These are phyloP conservation scores for Irpex lacteus DNA, from an alignment of 1,284 basidiomycete species.

Conservation along the genomic window DNA sequence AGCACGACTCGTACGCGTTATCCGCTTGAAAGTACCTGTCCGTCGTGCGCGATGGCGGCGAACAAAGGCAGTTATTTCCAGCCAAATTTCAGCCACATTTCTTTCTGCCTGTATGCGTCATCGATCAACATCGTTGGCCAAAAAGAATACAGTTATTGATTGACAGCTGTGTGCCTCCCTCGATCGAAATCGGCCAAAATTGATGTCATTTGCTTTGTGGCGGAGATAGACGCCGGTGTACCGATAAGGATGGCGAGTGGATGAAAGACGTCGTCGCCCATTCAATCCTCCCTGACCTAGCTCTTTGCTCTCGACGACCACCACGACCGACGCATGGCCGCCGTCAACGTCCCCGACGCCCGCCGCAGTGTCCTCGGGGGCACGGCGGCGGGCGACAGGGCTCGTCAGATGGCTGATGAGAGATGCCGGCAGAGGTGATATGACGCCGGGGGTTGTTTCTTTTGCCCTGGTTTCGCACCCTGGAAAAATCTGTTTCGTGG, in stretches of 20 bases:
- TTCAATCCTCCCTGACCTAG: neutral
- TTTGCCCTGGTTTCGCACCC: neutral
- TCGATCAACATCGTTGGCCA: too few species aligned
- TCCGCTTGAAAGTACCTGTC: too few species aligned
- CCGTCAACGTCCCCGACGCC: neutral
- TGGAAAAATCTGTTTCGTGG: neutral
- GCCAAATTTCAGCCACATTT: too few species aligned
- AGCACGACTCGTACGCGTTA: too few species aligned
- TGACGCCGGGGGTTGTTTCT: neutral
- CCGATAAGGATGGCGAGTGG: neutral
- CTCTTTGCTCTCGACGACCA: neutral
- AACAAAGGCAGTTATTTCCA: too few species aligned
- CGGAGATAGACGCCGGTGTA: neutral
- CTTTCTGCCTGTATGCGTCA: too few species aligned
- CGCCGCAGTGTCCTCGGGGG: neutral
- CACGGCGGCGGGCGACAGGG: neutral
- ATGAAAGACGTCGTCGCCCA: neutral
- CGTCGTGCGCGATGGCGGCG: too few species aligned
- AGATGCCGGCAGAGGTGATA: neutral
- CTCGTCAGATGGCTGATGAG: neutral
- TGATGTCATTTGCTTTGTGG: neutral
- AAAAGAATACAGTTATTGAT: too few species aligned
- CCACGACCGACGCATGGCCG: neutral
- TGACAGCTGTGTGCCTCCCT: too few species aligned
- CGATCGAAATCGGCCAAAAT: too few species aligned